These are phyloP conservation scores for Vanderwaltozyma yarrowii DNA, from an alignment of 805 yeast species.

Conservation along the genomic window DNA sequence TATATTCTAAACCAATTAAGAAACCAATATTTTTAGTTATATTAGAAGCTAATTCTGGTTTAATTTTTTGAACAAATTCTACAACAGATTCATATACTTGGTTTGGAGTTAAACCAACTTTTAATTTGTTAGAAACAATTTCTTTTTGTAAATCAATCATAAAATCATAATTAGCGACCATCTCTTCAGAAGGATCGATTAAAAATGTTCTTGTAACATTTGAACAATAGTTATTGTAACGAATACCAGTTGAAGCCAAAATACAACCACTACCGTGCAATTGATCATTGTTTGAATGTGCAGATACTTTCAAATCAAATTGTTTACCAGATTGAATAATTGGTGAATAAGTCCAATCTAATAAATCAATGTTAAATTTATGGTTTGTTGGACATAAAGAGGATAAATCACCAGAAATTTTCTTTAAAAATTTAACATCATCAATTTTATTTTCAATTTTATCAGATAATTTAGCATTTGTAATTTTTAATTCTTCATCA, in stretches of 20 bases:
- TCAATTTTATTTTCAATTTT: conserved; percentile 75
- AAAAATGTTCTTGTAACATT: conserved; percentile 80
- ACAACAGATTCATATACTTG: conserved; percentile 56
- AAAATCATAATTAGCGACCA: conserved; percentile 72
- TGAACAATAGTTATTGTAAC: conserved; percentile 84
- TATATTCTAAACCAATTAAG: conserved; percentile 79
- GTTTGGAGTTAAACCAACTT: conserved; percentile 58
- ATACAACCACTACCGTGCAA: conserved; percentile 69
- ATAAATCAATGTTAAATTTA: conserved; percentile 62
- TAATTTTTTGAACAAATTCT: conserved; percentile 47
- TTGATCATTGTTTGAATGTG: conserved; percentile 57
- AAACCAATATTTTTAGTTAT: conserved; percentile 81
- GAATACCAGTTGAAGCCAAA: conserved; percentile 70
- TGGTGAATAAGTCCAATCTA: conserved; percentile 94
- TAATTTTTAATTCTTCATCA: conserved; percentile 72
- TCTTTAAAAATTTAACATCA: conserved; percentile 55
- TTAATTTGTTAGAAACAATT: conserved; percentile 45
- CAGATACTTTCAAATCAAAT: conserved; percentile 76
- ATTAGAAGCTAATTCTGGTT: conserved; percentile 52
- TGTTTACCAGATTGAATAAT: conserved; percentile 81
- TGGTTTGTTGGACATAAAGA: conserved; percentile 32
- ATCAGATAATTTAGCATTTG: conserved; percentile 66
- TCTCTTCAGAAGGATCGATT: conserved; percentile 75
- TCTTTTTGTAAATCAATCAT: conserved; percentile 59
- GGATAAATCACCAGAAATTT: conserved; percentile 39